These are phyloP conservation scores for Dioscorea zingiberensis DNA, from an alignment of 106 monocot species.

Conservation along the genomic window DNA sequence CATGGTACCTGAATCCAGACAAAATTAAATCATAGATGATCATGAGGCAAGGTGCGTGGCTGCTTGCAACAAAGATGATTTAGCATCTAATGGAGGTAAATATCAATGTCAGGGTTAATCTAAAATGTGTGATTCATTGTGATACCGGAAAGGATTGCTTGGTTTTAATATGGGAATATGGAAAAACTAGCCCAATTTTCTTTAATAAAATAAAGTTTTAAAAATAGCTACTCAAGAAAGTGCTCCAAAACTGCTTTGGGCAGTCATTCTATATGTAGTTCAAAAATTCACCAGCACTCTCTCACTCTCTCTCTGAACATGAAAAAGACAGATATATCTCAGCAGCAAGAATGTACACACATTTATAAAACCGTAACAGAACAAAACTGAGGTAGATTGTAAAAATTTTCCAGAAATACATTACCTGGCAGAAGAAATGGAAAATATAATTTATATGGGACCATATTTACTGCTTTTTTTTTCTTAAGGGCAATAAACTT, in stretches of 20 bases:
- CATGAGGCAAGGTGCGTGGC: background rate
- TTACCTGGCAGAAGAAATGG: background rate
- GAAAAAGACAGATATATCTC: too few relatives aligned
- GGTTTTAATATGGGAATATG: background rate
- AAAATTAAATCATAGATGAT: background rate
- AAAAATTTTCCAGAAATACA: background rate
- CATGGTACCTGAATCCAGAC: constrained; percentile 74
- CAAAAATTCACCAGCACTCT: too few relatives aligned
- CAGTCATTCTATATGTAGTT: too few relatives aligned
- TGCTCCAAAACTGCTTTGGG: too few relatives aligned
- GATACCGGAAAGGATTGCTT: background rate
- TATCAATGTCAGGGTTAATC: too few relatives aligned
- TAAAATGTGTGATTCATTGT: background rate
- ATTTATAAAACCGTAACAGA: background rate
- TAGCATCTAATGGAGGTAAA: background rate
- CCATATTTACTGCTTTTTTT: background rate
- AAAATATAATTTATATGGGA: background rate
- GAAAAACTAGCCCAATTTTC: too few relatives aligned
- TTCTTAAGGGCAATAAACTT: constrained; percentile 11
- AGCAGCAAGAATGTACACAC: background rate
- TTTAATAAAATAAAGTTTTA: background rate
- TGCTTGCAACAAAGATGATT: background rate
- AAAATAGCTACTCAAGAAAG: too few relatives aligned
- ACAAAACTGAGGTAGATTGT: background rate
- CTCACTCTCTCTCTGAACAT: too few relatives aligned